Percentiles rank a stretch among this genome's conserved stretches.
Evolutionary conservation across 2,329 filamentous ascomycete species (phyloP).

Genomic region (Neofusicoccum sp.): DNA sequence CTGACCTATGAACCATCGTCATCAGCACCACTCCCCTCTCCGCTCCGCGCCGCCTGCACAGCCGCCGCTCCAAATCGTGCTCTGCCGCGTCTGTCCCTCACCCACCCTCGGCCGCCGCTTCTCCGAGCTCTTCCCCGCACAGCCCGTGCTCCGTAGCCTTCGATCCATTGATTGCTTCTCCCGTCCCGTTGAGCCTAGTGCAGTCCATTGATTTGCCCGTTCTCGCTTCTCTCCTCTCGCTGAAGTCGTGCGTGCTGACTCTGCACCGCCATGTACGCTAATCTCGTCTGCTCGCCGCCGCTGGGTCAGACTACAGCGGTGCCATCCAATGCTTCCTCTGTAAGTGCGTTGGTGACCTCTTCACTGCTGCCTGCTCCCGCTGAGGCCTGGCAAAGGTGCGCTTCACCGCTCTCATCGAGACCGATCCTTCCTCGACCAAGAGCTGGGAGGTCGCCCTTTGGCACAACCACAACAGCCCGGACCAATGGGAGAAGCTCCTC

Average conservation of each 20-base stretch:
- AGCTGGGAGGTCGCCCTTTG: constrained; percentile 74
- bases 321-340: constrained; percentile 38
- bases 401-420: constrained; percentile 70
- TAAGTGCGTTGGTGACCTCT: constrained; percentile 25
- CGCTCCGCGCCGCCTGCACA: neutral
- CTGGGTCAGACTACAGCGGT: constrained; percentile 71
- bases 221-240: neutral
- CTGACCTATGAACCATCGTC: too few relatives aligned
- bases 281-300: constrained; percentile 65
- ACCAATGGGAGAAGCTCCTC: constrained; percentile 57
- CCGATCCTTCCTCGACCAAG: constrained; percentile 54
- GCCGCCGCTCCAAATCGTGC: neutral
- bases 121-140: constrained; percentile 6
- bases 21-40: neutral
- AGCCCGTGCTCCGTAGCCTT: neutral
- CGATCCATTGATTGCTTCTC: neutral
- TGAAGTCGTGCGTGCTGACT: neutral
- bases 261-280: constrained; percentile 47
- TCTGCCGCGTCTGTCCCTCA: neutral
- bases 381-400: constrained; percentile 39
- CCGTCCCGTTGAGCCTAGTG: neutral
- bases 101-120: neutral
- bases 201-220: constrained; percentile 6
- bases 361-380: constrained; percentile 19
- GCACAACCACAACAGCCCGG: constrained; percentile 61